A percentile compares a stretch with the other conserved stretches of the same genome.
Evolutionary conservation across 2,329 filamentous ascomycete genomes (phyloP).

Genomic region (Zarea fungicola): DNA sequence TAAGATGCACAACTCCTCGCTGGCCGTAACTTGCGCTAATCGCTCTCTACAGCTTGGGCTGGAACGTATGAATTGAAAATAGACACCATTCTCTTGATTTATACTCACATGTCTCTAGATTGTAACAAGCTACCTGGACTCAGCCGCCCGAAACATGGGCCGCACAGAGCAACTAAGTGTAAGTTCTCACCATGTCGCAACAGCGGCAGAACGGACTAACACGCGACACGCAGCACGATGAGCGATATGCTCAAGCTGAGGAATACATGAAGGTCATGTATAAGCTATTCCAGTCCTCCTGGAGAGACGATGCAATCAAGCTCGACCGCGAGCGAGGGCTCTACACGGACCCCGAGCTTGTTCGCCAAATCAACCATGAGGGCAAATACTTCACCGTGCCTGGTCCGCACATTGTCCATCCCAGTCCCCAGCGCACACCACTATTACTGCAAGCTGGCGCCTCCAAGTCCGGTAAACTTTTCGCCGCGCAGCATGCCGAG

Average conservation of each 20-base stretch:
- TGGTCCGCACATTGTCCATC: conserved; percentile 56
- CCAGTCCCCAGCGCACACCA: conserved; percentile 58
- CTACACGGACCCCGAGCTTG: conserved; percentile 39
- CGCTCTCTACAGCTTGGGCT: conserved; percentile 31
- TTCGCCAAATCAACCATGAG: conserved; percentile 57
- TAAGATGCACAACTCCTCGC: no score
- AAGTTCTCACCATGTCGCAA: not conserved
- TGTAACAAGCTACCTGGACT: conserved; percentile 64
- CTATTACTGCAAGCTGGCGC: conserved; percentile 61
- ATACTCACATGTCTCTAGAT: conserved; percentile 29
- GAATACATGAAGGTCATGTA: conserved; percentile 56
- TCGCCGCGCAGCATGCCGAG: conserved; percentile 60
- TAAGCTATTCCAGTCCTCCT: conserved; percentile 54
- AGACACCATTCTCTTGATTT: no score
- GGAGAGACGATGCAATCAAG: conserved; percentile 56
- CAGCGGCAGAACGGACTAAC: not conserved
- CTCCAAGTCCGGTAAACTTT: conserved; percentile 53
- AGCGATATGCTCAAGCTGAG: conserved; percentile 53
- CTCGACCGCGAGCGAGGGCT: conserved; percentile 47
- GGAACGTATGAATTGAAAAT: conserved; percentile 22
- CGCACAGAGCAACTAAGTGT: conserved; percentile 44
- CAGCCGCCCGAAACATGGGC: conserved; percentile 59
- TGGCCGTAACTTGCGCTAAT: no score
- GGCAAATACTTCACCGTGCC: conserved; percentile 56
- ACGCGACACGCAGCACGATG: conserved; percentile 28